A percentile compares a stretch with the other conserved stretches of the same genome.
These are phyloP conservation scores for Lipomyces sp. DNA, from an alignment of 805 yeast genomes.

Conservation along the genomic window DNA sequence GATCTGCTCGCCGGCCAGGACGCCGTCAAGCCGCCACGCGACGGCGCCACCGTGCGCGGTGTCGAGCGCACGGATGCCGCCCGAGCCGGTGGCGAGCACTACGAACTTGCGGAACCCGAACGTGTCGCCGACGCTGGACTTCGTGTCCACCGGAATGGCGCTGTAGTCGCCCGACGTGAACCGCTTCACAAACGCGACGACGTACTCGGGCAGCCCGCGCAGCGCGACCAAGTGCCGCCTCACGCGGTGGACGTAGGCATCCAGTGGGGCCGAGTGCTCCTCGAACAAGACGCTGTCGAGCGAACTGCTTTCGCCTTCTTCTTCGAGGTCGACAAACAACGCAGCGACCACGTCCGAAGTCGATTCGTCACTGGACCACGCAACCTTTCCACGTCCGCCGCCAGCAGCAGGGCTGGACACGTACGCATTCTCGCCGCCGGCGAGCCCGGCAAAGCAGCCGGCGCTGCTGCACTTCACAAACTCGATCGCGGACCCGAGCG, in stretches of 20 bases:
- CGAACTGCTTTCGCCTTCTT: conserved; percentile 28
- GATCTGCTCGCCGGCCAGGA: conserved; percentile 10
- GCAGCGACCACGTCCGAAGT: conserved; percentile 31
- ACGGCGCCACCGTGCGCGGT: conserved; percentile 30
- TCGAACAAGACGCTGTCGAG: conserved; percentile 35
- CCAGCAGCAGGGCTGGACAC: conserved; percentile 1
- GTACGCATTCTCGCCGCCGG: conserved; percentile 8
- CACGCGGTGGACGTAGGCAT: conserved; percentile 34
- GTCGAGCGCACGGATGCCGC: conserved; percentile 37
- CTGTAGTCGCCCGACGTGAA: conserved; percentile 25
- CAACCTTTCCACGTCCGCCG: neutral
- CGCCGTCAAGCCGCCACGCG: conserved; percentile 31
- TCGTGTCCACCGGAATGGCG: conserved; percentile 3
- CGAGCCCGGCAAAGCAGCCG: conserved; percentile 10
- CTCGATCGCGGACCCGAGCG: neutral
- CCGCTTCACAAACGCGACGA: conserved; percentile 10
- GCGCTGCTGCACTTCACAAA: conserved; percentile 11
- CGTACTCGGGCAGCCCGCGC: conserved; percentile 16
- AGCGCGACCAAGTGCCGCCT: conserved; percentile 33
- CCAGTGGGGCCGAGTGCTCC: conserved; percentile 31
- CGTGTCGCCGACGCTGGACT: conserved; percentile 23
- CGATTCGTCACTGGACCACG: conserved; percentile 36
- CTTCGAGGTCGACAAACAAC: conserved; percentile 33
- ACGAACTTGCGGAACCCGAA: conserved; percentile 40
- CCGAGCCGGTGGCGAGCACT: conserved; percentile 33